Conservation (phyloP, 768 basidiomycete genomes). For the Phanerodontia chrysosporium region DNA sequence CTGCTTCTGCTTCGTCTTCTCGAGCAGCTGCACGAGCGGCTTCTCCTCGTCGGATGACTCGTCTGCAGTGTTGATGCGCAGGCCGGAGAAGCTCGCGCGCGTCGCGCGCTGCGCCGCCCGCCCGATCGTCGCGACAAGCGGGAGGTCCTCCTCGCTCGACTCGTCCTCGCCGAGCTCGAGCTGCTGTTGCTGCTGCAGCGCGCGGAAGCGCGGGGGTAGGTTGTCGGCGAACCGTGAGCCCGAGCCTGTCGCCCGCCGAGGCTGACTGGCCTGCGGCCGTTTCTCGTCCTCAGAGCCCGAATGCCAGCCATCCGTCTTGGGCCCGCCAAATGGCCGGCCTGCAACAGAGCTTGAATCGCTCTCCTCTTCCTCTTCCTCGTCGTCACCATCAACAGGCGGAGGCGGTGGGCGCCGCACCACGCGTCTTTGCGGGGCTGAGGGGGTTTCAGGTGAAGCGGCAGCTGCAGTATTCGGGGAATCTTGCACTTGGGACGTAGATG, state of each 20-base stretch:
- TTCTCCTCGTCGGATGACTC: constrained; percentile 67
- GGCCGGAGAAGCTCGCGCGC: constrained; percentile 13
- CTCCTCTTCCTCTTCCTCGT: constrained; percentile 50
- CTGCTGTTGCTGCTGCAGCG: constrained; percentile 13
- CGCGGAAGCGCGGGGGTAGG: constrained; percentile 15
- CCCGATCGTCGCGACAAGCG: constrained; percentile 60
- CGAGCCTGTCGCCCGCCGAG: constrained; percentile 51
- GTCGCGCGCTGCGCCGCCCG: constrained; percentile 48
- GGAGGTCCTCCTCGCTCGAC: constrained; percentile 79
- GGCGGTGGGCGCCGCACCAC: constrained; percentile 27
- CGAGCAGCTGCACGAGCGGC: constrained; percentile 61
- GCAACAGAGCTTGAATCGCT: constrained; percentile 41
- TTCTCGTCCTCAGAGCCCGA: constrained; percentile 55
- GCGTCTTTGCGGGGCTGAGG: constrained; percentile 30
- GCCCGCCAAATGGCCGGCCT: background rate
- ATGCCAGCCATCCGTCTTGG: constrained; percentile 19
- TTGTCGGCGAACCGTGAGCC: constrained; percentile 47
- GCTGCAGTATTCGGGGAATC: background rate
- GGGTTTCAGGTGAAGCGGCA: constrained; percentile 7
- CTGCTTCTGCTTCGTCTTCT: constrained; percentile 39
- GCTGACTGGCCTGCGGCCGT: constrained; percentile 11
- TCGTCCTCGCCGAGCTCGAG: constrained; percentile 29
- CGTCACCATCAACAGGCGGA: constrained; percentile 26
- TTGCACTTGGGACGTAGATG: constrained; percentile 4
- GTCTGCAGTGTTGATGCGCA: constrained; percentile 23